phyloP scores from a whole-genome alignment of 192 early-diverging fungal genomes.

The Gryganskiella cystojenkinii region DNA sequence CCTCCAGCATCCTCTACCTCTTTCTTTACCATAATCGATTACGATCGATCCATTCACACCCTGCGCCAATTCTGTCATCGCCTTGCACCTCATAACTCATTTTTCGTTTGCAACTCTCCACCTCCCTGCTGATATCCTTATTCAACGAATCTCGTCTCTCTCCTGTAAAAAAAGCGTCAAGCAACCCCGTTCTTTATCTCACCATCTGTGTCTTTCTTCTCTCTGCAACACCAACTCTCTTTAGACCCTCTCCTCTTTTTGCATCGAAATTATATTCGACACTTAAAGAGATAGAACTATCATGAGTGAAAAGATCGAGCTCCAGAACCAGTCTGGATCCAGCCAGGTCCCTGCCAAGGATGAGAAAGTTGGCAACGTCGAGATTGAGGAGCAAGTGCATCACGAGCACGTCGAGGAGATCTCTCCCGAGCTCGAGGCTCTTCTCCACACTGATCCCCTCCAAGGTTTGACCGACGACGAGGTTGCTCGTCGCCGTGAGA shows the following conservation, averaged over 20 bases:
- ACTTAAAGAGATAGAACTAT: neutral
- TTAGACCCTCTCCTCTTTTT: neutral
- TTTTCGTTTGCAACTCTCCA: too few species aligned
- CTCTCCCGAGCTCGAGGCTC: slow-evolving; percentile 79
- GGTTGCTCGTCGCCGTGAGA: slow-evolving; percentile 69
- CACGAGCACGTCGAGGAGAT: slow-evolving; percentile 80
- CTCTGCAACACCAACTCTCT: too few species aligned
- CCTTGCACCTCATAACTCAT: too few species aligned
- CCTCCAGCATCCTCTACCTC: neutral
- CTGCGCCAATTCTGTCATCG: too few species aligned
- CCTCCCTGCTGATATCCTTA: too few species aligned
- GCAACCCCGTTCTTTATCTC: neutral
- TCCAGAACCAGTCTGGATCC: neutral
- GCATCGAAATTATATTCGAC: neutral
- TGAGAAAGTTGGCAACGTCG: slow-evolving; percentile 27
- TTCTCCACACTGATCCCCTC: slow-evolving; percentile 74
- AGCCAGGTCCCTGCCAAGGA: neutral
- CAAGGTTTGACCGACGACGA: slow-evolving; percentile 79
- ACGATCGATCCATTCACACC: neutral
- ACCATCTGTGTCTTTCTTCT: neutral
- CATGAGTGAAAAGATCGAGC: slow-evolving; percentile 34
- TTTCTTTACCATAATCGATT: neutral
- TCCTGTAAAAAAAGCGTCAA: neutral
- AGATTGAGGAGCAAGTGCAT: slow-evolving; percentile 77
- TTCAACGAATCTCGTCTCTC: too few species aligned